Evolutionary conservation across 148 eudicot species (phyloP).

Genomic region (Vaccinium macrocarpon): DNA sequence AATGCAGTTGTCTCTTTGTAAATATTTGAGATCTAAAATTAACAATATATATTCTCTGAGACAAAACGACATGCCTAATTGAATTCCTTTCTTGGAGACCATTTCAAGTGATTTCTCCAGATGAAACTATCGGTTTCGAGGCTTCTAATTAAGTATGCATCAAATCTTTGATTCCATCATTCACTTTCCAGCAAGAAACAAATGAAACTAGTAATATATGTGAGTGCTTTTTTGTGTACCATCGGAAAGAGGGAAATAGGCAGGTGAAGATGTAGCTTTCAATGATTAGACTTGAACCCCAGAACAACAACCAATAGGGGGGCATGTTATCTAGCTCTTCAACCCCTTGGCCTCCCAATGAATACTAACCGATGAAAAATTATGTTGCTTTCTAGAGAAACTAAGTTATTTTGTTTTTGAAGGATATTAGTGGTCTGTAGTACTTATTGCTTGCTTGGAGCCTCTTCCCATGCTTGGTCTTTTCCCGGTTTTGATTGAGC

Average conservation of each 20-base stretch:
- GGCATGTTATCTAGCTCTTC: background rate
- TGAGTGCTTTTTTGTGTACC: background rate
- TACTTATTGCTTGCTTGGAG: background rate
- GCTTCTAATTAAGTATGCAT: background rate
- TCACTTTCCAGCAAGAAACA: background rate
- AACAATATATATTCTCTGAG: background rate
- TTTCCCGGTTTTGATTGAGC: background rate
- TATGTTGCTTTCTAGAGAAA: background rate
- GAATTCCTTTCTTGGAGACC: conserved; percentile 2
- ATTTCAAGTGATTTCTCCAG: background rate
- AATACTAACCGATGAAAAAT: background rate
- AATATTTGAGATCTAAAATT: background rate
- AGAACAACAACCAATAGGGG: background rate
- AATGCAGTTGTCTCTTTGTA: background rate
- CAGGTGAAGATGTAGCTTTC: background rate
- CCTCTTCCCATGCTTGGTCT: background rate
- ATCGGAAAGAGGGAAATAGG: background rate
- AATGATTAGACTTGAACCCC: background rate
- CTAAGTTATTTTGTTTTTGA: background rate
- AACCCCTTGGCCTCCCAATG: background rate
- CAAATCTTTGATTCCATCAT: background rate
- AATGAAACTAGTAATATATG: background rate
- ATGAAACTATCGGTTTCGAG: background rate
- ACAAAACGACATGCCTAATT: background rate
- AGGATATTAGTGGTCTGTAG: background rate